Evolutionary conservation across 2,329 filamentous ascomycete species (phyloP).

Genomic region (Didymella pomorum): DNA sequence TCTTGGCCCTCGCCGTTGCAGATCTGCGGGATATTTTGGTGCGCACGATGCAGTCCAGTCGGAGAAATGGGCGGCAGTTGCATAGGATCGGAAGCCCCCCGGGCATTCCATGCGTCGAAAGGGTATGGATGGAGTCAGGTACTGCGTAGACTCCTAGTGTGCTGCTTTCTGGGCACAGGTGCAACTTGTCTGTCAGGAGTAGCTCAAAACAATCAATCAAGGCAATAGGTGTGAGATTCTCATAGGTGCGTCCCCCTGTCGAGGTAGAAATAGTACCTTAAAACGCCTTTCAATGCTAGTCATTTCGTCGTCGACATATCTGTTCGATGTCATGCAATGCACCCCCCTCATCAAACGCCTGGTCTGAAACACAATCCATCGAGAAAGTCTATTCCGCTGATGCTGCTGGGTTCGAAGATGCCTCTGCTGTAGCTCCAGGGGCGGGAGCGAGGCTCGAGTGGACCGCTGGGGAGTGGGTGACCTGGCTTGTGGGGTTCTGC

Average conservation of each 20-base stretch:
- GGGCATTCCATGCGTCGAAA: too few relatives aligned
- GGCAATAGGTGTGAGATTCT: background rate
- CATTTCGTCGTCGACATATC: conserved; percentile 7
- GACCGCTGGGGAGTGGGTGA: conserved; percentile 43
- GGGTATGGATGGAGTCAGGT: too few relatives aligned
- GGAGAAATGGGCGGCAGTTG: background rate
- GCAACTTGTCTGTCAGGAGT: background rate
- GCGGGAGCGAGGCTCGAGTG: conserved; percentile 35
- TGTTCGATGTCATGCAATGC: background rate
- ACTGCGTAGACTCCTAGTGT: background rate
- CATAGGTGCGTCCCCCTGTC: background rate
- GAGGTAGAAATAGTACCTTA: conserved; percentile 2
- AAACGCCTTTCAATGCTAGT: conserved; percentile 26
- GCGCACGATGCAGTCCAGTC: too few relatives aligned
- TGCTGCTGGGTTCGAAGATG: conserved; percentile 8
- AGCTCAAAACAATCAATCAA: too few relatives aligned
- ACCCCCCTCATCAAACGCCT: background rate
- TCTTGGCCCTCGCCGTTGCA: background rate
- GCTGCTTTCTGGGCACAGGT: background rate
- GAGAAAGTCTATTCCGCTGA: conserved; percentile 1
- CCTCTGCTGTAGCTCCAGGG: conserved; percentile 10
- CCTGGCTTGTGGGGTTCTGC: conserved; percentile 40
- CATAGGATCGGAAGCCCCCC: background rate
- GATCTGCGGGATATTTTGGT: background rate
- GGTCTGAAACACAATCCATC: background rate